Evolutionary conservation across 2,329 filamentous ascomycete genomes (phyloP), one percentile per base, ranked within the genome.

Genomic region (Lasiodiplodia sp.): DNA sequence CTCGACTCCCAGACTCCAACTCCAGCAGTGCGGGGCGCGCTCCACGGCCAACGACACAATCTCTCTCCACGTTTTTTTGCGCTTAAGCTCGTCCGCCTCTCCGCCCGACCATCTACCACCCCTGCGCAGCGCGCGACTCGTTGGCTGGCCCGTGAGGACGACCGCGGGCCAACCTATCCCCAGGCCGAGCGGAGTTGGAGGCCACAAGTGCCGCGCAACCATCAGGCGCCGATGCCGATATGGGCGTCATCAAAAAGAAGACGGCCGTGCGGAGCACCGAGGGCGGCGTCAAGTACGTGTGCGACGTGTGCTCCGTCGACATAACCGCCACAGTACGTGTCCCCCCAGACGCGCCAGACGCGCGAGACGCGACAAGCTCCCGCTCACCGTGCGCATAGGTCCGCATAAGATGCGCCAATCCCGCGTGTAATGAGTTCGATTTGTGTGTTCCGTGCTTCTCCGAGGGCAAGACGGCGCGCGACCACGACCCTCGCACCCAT

Each of bases 221-320:
- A 51, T 55, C 53, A 25, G 25, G 37, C 52, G 51, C 65, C 66
- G 58, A 63, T 44, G 52, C 38, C 72, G 77, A 73, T 73, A 97
- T 97, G 95, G 94, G 94, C 74, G 92, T 97, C 76, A 97, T 97
- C 79, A 92, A 94, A 79, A 97, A 97, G 86, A 97, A 97, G 84
- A 96, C 93, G 70, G 92, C 92, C 73, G 90, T 91, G 67, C 87
- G 92, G 77, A 93, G 92, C 71, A 93, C 91, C 64, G 93, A 97
- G 78, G 94, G 83, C 70, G 84, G 84, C 69, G 82, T 84, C 69
- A 97, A 98, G 79, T 99, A 97, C 80, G 93, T 98, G 72, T 99
- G 96, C 84, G 96, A 99, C 80, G 91, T 97, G 69, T 99, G 96
- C 80, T 97, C 93, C 55, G 93, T 93, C 69, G 96, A 99, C 80